Conservation (phyloP, 2,329 filamentous ascomycete species). For the Exophiala bonariae region DNA sequence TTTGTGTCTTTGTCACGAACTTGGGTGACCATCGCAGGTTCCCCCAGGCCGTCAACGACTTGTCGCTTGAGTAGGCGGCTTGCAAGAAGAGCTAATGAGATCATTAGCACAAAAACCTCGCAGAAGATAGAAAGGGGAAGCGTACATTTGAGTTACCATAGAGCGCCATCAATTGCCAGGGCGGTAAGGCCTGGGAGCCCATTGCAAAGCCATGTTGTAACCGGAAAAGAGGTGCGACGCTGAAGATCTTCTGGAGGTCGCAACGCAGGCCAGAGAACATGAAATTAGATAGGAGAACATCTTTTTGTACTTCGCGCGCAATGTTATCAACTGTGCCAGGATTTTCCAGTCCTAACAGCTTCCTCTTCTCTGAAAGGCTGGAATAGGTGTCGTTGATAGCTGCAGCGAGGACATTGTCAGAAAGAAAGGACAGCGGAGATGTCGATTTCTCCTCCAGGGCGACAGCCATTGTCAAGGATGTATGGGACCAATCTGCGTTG, state of each 20-base stretch:
- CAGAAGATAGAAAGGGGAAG: background rate
- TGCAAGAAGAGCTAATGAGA: slow-evolving; percentile 80
- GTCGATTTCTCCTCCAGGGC: slow-evolving; percentile 42
- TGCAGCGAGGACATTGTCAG: slow-evolving; percentile 70
- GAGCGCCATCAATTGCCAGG: slow-evolving; percentile 91
- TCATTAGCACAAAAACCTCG: slow-evolving; percentile 15
- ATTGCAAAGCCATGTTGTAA: slow-evolving; percentile 96
- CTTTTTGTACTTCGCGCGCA: slow-evolving; percentile 88
- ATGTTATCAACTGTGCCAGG: slow-evolving; percentile 90
- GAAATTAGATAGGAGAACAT: slow-evolving; percentile 93
- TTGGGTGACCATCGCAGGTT: slow-evolving; percentile 86
- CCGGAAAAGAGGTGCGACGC: slow-evolving; percentile 90
- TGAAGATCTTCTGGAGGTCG: slow-evolving; percentile 95
- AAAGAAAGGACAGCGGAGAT: slow-evolving; percentile 63
- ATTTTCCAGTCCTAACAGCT: slow-evolving; percentile 83
- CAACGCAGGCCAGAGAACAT: slow-evolving; percentile 96
- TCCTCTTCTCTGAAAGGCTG: slow-evolving; percentile 81
- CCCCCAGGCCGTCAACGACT: slow-evolving; percentile 80
- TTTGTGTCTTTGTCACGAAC: slow-evolving; percentile 81
- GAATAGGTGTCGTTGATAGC: slow-evolving; percentile 75
- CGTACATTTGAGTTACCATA: slow-evolving; percentile 89
- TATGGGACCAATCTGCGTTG: background rate
- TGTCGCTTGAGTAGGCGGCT: slow-evolving; percentile 92
- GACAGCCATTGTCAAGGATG: slow-evolving; percentile 19
- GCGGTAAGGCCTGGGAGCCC: slow-evolving; percentile 83